Evolutionary conservation across 495 filamentous ascomycete species (phyloP).

Genomic region (Lasiosphaeria miniovina): DNA sequence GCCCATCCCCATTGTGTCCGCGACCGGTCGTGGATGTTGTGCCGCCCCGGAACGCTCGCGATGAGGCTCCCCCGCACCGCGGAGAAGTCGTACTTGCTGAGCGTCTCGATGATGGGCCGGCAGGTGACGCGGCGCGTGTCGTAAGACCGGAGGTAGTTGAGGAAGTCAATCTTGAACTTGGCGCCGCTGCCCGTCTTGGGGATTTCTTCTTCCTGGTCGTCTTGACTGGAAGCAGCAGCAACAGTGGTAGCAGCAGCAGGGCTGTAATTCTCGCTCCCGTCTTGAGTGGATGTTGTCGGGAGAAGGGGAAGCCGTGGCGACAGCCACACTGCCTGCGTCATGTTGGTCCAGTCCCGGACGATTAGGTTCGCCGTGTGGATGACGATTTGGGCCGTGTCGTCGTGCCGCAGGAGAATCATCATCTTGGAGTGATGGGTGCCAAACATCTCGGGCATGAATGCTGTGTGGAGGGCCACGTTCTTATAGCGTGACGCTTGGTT

Average conservation of each 20-base stretch:
- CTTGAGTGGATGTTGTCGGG: background rate
- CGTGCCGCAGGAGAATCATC: slow-evolving; percentile 75
- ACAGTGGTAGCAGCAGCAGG: too few relatives aligned
- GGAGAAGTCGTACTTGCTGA: slow-evolving; percentile 67
- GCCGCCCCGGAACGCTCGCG: slow-evolving; percentile 70
- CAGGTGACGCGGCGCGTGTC: slow-evolving; percentile 52
- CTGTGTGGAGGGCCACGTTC: slow-evolving; percentile 69
- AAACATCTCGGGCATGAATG: slow-evolving; percentile 81
- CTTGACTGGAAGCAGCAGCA: background rate
- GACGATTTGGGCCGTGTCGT: slow-evolving; percentile 72
- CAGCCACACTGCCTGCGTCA: slow-evolving; percentile 82
- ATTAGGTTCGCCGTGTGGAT: slow-evolving; percentile 95
- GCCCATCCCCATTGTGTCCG: slow-evolving; percentile 72
- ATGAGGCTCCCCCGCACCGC: slow-evolving; percentile 69
- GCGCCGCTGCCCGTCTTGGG: slow-evolving; percentile 54
- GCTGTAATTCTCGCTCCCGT: too few relatives aligned
- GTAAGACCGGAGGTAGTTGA: slow-evolving; percentile 71
- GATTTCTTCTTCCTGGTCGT: background rate
- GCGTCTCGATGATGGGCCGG: slow-evolving; percentile 49
- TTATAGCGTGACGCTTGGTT: slow-evolving; percentile 56
- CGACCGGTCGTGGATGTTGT: slow-evolving; percentile 39
- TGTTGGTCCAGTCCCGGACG: slow-evolving; percentile 76
- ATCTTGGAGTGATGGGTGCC: slow-evolving; percentile 83
- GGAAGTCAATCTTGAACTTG: slow-evolving; percentile 72
- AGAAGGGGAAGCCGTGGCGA: slow-evolving; percentile 66